Percentiles rank a stretch among this genome's conserved stretches.
Conservation (phyloP, 2,329 filamentous ascomycete species). For the Drechslerella dactyloides region DNA sequence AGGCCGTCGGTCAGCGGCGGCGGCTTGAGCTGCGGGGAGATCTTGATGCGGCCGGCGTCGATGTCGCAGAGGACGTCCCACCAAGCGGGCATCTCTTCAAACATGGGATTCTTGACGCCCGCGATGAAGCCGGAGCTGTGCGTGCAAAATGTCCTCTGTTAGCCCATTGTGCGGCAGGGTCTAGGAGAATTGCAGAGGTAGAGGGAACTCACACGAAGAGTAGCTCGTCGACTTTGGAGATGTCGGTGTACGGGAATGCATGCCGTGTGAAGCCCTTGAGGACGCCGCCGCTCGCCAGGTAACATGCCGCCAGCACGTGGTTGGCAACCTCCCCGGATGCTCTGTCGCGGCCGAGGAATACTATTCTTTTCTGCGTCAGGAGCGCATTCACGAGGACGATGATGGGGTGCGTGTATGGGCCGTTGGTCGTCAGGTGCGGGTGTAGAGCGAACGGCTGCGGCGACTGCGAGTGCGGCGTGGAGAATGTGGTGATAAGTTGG, state of each 20-base stretch:
- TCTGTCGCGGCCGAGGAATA: slow-evolving; percentile 93
- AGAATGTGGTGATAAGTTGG: slow-evolving; percentile 95
- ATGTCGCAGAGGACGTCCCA: slow-evolving; percentile 97
- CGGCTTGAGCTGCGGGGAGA: slow-evolving; percentile 83
- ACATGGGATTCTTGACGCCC: slow-evolving; percentile 95
- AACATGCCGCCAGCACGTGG: slow-evolving; percentile 96
- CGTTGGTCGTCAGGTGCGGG: slow-evolving; percentile 90
- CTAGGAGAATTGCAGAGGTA: background rate
- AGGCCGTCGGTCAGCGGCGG: slow-evolving; percentile 83
- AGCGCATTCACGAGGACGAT: slow-evolving; percentile 94
- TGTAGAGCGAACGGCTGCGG: slow-evolving; percentile 86
- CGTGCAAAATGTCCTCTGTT: background rate
- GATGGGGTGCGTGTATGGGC: slow-evolving; percentile 87
- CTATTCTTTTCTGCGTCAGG: slow-evolving; percentile 92
- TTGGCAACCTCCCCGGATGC: slow-evolving; percentile 96
- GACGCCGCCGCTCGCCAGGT: slow-evolving; percentile 88
- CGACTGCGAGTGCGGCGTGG: slow-evolving; percentile 77
- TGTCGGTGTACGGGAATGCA: slow-evolving; percentile 96
- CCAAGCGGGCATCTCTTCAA: slow-evolving; percentile 94
- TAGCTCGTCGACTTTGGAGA: slow-evolving; percentile 96
- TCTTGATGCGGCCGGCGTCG: slow-evolving; percentile 89
- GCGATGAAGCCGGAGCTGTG: slow-evolving; percentile 84
- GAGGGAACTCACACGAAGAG: slow-evolving; percentile 70
- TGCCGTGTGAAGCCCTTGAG: slow-evolving; percentile 92
- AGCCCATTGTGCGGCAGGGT: too few relatives aligned